Conservation (phyloP, 2,329 filamentous ascomycete species). For the Didymella lethalis region DNA sequence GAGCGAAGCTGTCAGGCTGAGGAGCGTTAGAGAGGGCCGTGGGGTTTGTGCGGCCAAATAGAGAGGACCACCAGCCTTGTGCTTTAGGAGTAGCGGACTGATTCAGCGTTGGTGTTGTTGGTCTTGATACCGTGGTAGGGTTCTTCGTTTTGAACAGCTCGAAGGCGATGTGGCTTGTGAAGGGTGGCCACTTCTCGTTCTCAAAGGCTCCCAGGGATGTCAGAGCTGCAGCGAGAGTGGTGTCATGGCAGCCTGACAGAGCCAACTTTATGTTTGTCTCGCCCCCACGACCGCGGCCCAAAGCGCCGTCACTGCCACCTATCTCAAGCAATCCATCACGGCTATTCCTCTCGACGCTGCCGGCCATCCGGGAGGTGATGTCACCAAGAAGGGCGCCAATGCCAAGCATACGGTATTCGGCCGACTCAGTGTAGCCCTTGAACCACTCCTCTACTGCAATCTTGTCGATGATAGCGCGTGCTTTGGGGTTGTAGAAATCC, state of each 20-base stretch:
- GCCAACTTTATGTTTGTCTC: slow-evolving; percentile 72
- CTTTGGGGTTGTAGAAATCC: slow-evolving; percentile 85
- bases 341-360: slow-evolving; percentile 46
- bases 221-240: slow-evolving; percentile 82
- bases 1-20: slow-evolving; percentile 60
- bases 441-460: slow-evolving; percentile 94
- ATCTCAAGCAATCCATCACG: slow-evolving; percentile 53
- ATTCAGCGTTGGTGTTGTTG: slow-evolving; percentile 9
- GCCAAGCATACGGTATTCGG: slow-evolving; percentile 87
- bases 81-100: slow-evolving; percentile 22
- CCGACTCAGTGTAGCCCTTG: slow-evolving; percentile 80
- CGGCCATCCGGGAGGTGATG: slow-evolving; percentile 65
- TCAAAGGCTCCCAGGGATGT: slow-evolving; percentile 81
- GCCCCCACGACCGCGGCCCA: slow-evolving; percentile 55
- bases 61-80: slow-evolving; percentile 48
- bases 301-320: slow-evolving; percentile 42
- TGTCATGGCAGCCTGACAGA: slow-evolving; percentile 90
- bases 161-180: slow-evolving; percentile 88
- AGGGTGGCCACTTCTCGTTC: slow-evolving; percentile 82
- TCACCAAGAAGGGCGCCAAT: slow-evolving; percentile 88
- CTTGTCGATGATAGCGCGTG: slow-evolving; percentile 71
- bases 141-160: slow-evolving; percentile 77
- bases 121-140: slow-evolving; percentile 4
- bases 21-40: slow-evolving; percentile 8
- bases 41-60: slow-evolving; percentile 44